Evolutionary conservation across 1,284 basidiomycete genomes (phyloP).

Genomic region (Cutaneotrichosporon cavernicola): DNA sequence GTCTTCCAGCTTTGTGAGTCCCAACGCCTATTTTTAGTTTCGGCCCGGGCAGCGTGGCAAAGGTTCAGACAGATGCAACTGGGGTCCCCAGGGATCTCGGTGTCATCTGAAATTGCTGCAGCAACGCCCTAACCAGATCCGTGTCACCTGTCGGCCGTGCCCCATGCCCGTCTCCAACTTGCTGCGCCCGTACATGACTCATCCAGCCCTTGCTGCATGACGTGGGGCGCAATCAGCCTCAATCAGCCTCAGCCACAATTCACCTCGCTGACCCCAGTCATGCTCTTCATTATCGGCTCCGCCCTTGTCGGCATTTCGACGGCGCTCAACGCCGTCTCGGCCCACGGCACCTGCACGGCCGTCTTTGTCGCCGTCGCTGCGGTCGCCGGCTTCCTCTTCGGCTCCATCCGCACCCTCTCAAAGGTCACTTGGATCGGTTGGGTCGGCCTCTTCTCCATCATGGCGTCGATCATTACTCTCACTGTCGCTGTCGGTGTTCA

Average conservation of each 20-base stretch:
- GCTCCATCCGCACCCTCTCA: slow-evolving; percentile 47
- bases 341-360: slow-evolving; percentile 30
- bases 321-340: slow-evolving; percentile 29
- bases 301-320: slow-evolving; percentile 32
- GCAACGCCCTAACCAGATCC: too few species aligned
- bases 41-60: too few species aligned
- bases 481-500: slow-evolving; percentile 50
- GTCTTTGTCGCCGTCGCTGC: slow-evolving; percentile 45
- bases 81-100: not conserved
- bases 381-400: slow-evolving; percentile 38
- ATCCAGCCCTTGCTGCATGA: not conserved
- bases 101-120: too few species aligned
- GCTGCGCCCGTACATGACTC: not conserved
- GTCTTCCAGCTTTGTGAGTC: slow-evolving; percentile 18
- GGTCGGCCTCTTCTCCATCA: slow-evolving; percentile 38
- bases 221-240: not conserved
- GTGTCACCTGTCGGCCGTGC: not conserved
- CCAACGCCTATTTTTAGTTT: not conserved
- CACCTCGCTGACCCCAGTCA: slow-evolving; percentile 20
- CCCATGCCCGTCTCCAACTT: not conserved
- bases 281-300: slow-evolving; percentile 35
- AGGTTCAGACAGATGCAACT: not conserved
- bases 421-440: slow-evolving; percentile 50
- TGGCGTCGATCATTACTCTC: slow-evolving; percentile 48
- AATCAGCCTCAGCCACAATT: too few species aligned